Base-by-base conservation (phyloP, 495 filamentous ascomycete species). In the Penicillium alfredii region DNA sequence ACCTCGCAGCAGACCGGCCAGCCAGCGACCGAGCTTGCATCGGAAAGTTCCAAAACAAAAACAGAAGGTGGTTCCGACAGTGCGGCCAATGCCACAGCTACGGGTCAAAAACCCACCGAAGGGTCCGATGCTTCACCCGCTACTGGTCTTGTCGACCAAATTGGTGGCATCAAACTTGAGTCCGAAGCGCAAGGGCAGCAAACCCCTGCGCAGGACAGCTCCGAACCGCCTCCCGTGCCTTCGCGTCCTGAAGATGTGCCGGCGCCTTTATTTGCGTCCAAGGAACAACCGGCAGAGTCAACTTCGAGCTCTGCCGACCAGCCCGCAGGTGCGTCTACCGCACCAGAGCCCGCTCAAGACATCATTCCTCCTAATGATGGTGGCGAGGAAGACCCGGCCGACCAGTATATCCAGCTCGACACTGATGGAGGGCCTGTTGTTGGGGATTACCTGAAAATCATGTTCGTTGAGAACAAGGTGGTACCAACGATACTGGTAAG, bases 401-500 rank as follows among this genome's bases (percentile, higher is more conserved):
- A 70, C 29, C 51, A 55, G 30, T 61, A 60, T 22, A 56, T 66
- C 19, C 78, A 84, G 40, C 64, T 72, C 18, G 82, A 86, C 42
- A 58, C 72, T 15, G 78, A 84, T 51, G 80, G 77, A 5, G 72
- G 73, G n/a, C 86, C 88, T 6, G 90, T 99, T 15, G 92, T 99
- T n/a, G 92, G 92, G 10, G 92, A 99, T 56, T 86, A 81, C 49
- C 72, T 99, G 37, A 99, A 99, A 61, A 90, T 94, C 62, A 86
- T 87, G 69, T 96, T 99, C 58, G 90, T 97, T 10, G 81, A 94
- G 60, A 78, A 97, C 52, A 73, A 78, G 35, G 90, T 99, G 38
- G 92, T 99, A 29, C 93, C 93, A 10, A 95, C 92, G 3, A 97
- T 98, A 35, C 58, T 98, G 51, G 86, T 93, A 69, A 72, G 84